Conservation (phyloP, 1,284 basidiomycete genomes). For the Malassezia vespertilionis region DNA sequence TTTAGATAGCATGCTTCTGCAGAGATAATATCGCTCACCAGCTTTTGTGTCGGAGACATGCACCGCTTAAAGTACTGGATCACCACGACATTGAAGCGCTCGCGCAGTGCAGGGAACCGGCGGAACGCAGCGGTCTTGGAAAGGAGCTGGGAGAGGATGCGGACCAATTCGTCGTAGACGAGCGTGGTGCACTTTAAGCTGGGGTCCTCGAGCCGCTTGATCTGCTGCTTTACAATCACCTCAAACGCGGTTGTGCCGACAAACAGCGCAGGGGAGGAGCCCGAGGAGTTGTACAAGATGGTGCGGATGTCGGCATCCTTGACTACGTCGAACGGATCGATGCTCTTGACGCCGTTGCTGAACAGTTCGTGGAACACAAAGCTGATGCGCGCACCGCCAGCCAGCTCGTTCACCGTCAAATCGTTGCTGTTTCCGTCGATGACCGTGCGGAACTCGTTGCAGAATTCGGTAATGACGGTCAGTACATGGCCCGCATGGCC, state of each 20-base stretch:
- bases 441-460: conserved; percentile 83
- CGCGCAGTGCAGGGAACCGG: conserved; percentile 82
- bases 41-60: conserved; percentile 87
- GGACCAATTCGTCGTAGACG: conserved; percentile 90
- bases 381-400: conserved; percentile 90
- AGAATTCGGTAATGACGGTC: conserved; percentile 93
- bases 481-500: conserved; percentile 79
- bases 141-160: conserved; percentile 81
- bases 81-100: conserved; percentile 85
- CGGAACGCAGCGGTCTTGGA: conserved; percentile 81
- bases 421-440: conserved; percentile 97
- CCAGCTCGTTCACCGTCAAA: conserved; percentile 81
- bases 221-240: conserved; percentile 96
- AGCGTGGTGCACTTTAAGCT: conserved; percentile 81
- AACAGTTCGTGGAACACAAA: conserved; percentile 98
- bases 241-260: conserved; percentile 94
- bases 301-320: conserved; percentile 95
- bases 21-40: conserved; percentile 82
- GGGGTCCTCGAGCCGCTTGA: conserved; percentile 88
- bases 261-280: conserved; percentile 88
- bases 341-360: conserved; percentile 85
- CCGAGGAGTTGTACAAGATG: conserved; percentile 91
- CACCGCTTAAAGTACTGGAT: conserved; percentile 90
- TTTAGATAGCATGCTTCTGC: conserved; percentile 56
- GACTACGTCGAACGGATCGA: conserved; percentile 96